Evolutionary conservation across 805 yeast species (phyloP).

Genomic region (Candida odintsovae): DNA sequence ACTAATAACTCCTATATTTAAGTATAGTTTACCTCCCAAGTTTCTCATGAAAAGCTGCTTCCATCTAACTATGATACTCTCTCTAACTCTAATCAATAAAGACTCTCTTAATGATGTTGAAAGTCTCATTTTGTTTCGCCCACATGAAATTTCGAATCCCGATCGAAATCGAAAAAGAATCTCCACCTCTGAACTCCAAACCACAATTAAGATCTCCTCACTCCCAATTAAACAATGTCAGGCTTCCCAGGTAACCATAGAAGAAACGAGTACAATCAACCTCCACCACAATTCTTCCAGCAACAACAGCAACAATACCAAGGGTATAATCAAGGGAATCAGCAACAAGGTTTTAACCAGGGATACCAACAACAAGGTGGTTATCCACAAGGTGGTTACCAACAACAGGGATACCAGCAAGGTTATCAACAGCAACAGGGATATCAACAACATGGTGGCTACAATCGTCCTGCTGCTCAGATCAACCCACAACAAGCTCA

Average conservation of each 20-base stretch:
- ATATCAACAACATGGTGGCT: background rate
- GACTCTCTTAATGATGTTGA: too few relatives aligned
- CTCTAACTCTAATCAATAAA: too few relatives aligned
- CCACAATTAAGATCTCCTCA: too few relatives aligned
- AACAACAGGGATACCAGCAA: background rate
- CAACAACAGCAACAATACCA: background rate
- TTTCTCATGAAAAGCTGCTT: too few relatives aligned
- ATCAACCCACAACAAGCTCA: slow-evolving; percentile 1
- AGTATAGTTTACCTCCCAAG: too few relatives aligned
- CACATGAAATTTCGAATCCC: background rate
- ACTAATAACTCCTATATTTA: too few relatives aligned
- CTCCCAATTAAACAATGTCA: background rate
- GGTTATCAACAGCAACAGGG: background rate
- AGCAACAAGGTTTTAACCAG: background rate
- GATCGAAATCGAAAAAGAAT: background rate
- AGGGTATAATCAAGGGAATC: background rate
- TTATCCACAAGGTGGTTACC: background rate
- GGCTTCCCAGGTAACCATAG: background rate
- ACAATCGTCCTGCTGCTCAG: background rate
- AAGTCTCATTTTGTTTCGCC: too few relatives aligned
- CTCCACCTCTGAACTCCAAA: too few relatives aligned
- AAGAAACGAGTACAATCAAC: background rate
- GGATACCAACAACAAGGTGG: background rate
- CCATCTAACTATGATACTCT: too few relatives aligned
- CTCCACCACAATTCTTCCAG: slow-evolving; percentile 1